Evolutionary conservation across 2,329 filamentous ascomycete genomes (phyloP).

Genomic region (Mycosphaerelloides madeirae): DNA sequence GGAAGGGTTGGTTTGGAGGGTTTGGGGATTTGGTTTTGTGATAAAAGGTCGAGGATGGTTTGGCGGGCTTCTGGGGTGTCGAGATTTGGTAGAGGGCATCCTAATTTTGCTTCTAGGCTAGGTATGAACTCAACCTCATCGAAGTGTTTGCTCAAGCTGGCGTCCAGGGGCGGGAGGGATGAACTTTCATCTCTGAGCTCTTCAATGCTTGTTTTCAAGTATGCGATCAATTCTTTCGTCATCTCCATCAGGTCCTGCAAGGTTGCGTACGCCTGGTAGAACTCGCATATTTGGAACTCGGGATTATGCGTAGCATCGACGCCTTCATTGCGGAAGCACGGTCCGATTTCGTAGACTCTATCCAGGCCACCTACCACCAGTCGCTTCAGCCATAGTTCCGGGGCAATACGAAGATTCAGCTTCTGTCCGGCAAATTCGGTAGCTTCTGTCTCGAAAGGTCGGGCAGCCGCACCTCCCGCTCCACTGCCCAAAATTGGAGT

Average conservation of each 20-base stretch:
- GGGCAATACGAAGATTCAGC: constrained; percentile 79
- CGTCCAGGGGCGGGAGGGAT: not conserved
- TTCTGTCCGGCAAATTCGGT: constrained; percentile 69
- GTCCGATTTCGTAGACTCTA: constrained; percentile 86
- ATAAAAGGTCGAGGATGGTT: constrained; percentile 55
- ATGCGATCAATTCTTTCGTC: constrained; percentile 60
- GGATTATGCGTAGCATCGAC: constrained; percentile 90
- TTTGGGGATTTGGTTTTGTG: constrained; percentile 44
- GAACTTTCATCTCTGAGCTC: not conserved
- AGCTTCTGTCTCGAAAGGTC: constrained; percentile 76
- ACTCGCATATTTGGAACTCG: constrained; percentile 96
- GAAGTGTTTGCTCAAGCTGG: constrained; percentile 34
- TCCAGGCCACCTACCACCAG: constrained; percentile 85
- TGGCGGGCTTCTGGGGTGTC: constrained; percentile 49
- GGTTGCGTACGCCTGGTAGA: constrained; percentile 82
- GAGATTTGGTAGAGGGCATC: constrained; percentile 52
- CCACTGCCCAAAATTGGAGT: constrained; percentile 81
- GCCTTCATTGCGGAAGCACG: constrained; percentile 84
- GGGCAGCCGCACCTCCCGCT: constrained; percentile 81
- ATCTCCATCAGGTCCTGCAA: constrained; percentile 68
- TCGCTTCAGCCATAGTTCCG: constrained; percentile 91
- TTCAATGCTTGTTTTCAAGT: not conserved
- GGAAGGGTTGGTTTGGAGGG: constrained; percentile 56
- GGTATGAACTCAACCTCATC: constrained; percentile 76
- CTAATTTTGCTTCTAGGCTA: constrained; percentile 65